These are phyloP conservation scores for Thuja plicata DNA, from an alignment of 83 land plant genomes.

Conservation along the genomic window DNA sequence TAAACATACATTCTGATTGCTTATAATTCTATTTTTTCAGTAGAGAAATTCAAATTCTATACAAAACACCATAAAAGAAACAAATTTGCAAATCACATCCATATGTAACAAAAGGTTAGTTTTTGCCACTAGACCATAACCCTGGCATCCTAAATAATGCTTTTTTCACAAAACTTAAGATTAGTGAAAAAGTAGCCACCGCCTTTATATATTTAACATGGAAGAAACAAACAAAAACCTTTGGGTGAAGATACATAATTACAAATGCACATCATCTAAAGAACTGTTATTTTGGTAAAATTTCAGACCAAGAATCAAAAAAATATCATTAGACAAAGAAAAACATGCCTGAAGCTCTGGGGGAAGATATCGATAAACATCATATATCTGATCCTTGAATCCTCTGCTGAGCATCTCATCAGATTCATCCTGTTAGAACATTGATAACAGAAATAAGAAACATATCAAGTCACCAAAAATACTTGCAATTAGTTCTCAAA, in stretches of 20 bases:
- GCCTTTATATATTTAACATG: no score
- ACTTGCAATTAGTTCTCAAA: neutral
- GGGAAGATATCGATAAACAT: constrained; percentile 97
- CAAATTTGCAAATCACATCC: no score
- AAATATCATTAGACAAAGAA: neutral
- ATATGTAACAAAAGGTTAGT: neutral
- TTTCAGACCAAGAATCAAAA: neutral
- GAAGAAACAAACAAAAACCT: no score
- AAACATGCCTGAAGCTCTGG: constrained; percentile 83
- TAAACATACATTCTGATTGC: no score
- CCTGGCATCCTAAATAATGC: neutral
- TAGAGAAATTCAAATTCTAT: no score
- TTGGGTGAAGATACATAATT: neutral
- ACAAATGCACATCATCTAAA: neutral
- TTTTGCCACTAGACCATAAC: neutral
- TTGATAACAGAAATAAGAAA: neutral
- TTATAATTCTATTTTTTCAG: no score
- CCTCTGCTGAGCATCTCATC: constrained; percentile 99
- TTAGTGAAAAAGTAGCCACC: no score
- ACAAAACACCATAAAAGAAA: no score
- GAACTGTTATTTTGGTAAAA: neutral
- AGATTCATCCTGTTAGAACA: constrained; percentile 80
- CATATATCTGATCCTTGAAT: constrained; percentile 97
- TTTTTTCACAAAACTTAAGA: neutral
- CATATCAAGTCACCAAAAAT: neutral